Base-by-base conservation (phyloP, 139 green algal genomes). In the Volvox africanus region DNA sequence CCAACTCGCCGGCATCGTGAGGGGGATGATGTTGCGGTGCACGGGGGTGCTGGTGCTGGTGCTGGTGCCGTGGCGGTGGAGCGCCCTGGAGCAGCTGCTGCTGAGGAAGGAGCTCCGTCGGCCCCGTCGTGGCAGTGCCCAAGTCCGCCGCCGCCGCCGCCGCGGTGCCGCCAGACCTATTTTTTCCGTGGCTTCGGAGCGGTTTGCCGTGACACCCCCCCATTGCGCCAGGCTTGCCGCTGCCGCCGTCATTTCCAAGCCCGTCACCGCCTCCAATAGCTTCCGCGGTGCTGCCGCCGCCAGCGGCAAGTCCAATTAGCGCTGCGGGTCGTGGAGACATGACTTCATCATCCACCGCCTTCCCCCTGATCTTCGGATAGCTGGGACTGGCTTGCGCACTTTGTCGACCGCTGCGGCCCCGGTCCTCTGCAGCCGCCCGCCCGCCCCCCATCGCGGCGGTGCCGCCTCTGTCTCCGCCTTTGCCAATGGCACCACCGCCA, bases 261-360 rank as follows among this genome's bases (percentile, higher is more conserved):
- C 77, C 77, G 33, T 82, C 36, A n/a, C 81, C 30, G 1, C 81
- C 21, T 2, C 61, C 50, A 18, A 21, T 16, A 2, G 73, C 26
- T 44, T 28, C 21, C 21, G 44, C 19, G 2, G 32, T 26, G 37
- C n/a, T 50, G 22, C 37, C 44, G 44, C 3, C 80, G 5, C 24
- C 79, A 50, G 21, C 79, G 50, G 18, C 30, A 17, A 61, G 50
- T 17, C 50, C 80, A 17, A 65, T 30, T 26, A 79, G 14, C 1
- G 22, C 20, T 5, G 26, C 71, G 14, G 83, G 83, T 16, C 83
- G 65, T 13, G 83, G 83, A 0, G 83, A 88, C 83, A 88, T 88
- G 32, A 69, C 83, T 33, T 88, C 83, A 26, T 88, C 83, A 36
- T 88, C 83, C 35, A 26, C 67, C 17, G 14, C 44, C 12, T 21